Conservation (phyloP, 768 basidiomycete species). For the Pisolithus orientalis region DNA sequence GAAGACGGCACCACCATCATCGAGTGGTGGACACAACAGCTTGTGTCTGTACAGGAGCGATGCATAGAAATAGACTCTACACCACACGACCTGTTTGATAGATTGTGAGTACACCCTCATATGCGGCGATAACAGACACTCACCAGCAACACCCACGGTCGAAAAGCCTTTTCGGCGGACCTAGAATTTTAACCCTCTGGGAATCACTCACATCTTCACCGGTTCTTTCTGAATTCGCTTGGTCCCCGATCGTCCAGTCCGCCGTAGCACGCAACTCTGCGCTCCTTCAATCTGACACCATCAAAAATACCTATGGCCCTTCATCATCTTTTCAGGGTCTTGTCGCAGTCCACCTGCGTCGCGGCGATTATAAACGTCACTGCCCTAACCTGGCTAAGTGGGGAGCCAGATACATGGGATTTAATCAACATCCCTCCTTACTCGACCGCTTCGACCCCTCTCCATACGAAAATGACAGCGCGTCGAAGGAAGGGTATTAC, state of each 20-base stretch:
- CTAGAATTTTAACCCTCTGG: conserved; percentile 37
- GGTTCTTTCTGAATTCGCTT: conserved; percentile 42
- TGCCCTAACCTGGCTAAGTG: conserved; percentile 42
- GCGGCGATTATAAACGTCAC: conserved; percentile 52
- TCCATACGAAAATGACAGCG: conserved; percentile 6
- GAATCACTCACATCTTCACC: conserved; percentile 41
- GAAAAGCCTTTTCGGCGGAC: conserved; percentile 40
- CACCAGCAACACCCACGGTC: not conserved
- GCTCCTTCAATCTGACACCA: conserved; percentile 31
- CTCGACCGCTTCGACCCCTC: conserved; percentile 33
- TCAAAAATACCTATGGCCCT: conserved; percentile 13
- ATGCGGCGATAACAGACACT: not conserved
- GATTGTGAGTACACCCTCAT: conserved; percentile 31
- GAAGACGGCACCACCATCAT: conserved; percentile 39
- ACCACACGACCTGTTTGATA: conserved; percentile 40
- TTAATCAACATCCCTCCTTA: conserved; percentile 36
- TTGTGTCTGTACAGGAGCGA: conserved; percentile 30
- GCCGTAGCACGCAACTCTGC: conserved; percentile 46
- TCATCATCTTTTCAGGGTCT: conserved; percentile 33
- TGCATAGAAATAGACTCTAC: conserved; percentile 42
- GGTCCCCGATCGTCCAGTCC: conserved; percentile 46
- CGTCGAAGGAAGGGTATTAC: conserved; percentile 28
- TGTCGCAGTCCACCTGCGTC: conserved; percentile 46
- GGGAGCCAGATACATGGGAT: conserved; percentile 38
- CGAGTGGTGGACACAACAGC: conserved; percentile 42